A percentile compares a stretch with the other conserved stretches of the same genome.
Evolutionary conservation across 1,139 yeast species (phyloP).

Genomic region (Debaryomyces psychrophilus): DNA sequence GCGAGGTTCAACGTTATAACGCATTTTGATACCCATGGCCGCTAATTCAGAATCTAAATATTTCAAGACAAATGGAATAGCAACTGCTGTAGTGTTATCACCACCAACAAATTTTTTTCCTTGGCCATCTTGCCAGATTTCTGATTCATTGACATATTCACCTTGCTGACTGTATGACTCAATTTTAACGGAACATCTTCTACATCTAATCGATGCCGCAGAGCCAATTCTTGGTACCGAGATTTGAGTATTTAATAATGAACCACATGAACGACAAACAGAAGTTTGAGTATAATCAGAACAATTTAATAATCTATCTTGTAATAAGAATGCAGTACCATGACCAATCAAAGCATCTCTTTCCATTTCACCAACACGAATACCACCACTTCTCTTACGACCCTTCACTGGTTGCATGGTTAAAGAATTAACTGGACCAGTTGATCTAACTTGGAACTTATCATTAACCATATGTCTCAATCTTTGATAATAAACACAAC

Average conservation of each 20-base stretch:
- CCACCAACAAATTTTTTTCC: conserved; percentile 94
- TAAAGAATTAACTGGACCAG: conserved; percentile 95
- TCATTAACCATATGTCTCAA: conserved; percentile 99
- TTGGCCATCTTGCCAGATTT: conserved; percentile 96
- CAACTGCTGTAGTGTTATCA: conserved; percentile 86
- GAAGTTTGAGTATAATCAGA: conserved; percentile 94
- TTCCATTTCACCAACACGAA: conserved; percentile 99
- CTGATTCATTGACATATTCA: conserved; percentile 66
- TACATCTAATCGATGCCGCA: conserved; percentile 77
- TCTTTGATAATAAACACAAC: conserved; percentile 96
- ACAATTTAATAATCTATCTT: conserved; percentile 93
- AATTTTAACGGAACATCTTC: conserved; percentile 82
- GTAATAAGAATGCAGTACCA: conserved; percentile 95
- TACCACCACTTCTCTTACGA: conserved; percentile 98
- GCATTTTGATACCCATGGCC: conserved; percentile 97
- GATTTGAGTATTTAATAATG: conserved; percentile 83
- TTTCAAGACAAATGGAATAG: conserved; percentile 94
- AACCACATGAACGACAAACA: conserved; percentile 91
- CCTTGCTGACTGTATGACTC: conserved; percentile 40
- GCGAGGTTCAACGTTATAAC: conserved; percentile 75
- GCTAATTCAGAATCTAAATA: conserved; percentile 93
- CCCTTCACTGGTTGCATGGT: conserved; percentile 99
- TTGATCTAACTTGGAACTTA: conserved; percentile 98
- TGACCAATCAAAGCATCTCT: conserved; percentile 99
- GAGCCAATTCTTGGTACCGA: conserved; percentile 92